A percentile compares a stretch with the other conserved stretches of the same genome.
Evolutionary conservation across 225 moss, liverwort and hornwort species (phyloP).

Genomic region (Marchantia polymorpha): DNA sequence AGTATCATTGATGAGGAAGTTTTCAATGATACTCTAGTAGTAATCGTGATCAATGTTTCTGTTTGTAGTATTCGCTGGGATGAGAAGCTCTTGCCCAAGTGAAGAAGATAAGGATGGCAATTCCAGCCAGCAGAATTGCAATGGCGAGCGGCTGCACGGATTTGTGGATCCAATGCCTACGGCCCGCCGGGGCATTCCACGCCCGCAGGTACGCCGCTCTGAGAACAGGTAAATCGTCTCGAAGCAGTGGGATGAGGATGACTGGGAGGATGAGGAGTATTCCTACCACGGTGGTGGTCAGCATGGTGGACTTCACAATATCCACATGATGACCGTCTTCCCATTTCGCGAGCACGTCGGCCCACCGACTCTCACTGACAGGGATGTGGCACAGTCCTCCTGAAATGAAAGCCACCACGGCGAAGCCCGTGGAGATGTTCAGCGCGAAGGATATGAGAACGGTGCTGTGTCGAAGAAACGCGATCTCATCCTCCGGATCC

Average conservation of each 20-base stretch:
- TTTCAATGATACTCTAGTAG: too few relatives aligned
- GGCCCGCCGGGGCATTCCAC: too few relatives aligned
- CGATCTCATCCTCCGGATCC: not conserved
- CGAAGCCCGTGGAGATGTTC: not conserved
- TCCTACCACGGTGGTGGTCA: not conserved
- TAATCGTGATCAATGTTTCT: too few relatives aligned
- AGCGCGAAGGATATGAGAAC: conserved; percentile 5
- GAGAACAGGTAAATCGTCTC: not conserved
- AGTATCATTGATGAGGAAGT: too few relatives aligned
- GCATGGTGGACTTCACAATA: conserved; percentile 6
- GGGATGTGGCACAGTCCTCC: conserved; percentile 6
- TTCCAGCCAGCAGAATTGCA: too few relatives aligned
- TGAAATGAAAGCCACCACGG: conserved; percentile 2
- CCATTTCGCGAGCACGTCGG: conserved; percentile 3
- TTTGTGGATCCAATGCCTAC: too few relatives aligned
- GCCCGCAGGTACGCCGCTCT: too few relatives aligned
- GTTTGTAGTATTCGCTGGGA: too few relatives aligned
- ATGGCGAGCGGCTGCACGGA: too few relatives aligned
- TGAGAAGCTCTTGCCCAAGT: too few relatives aligned
- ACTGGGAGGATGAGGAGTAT: conserved; percentile 1
- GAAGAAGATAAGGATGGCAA: too few relatives aligned
- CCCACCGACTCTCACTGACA: conserved; percentile 2
- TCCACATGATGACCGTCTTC: not conserved
- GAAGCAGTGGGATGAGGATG: not conserved
- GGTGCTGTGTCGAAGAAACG: not conserved